A percentile compares a stretch with the other conserved stretches of the same genome.
Evolutionary conservation across 2,329 filamentous ascomycete species (phyloP).

Genomic region (Trichophyton verrucosum): DNA sequence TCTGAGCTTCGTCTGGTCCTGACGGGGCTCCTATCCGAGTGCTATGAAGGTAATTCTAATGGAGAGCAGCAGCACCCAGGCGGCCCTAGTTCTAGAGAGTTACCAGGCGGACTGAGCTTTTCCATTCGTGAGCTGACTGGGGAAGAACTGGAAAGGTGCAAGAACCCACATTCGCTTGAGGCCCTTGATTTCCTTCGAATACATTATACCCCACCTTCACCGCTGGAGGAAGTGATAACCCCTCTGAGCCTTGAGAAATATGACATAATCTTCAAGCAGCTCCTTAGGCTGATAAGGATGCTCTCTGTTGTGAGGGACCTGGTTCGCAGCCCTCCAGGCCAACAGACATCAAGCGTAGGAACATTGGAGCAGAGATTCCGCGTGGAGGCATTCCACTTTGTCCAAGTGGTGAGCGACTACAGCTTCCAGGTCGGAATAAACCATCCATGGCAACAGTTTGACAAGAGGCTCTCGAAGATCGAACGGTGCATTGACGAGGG

Average conservation of each 20-base stretch:
- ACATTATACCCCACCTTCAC: slow-evolving; percentile 64
- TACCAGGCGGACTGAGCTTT: slow-evolving; percentile 67
- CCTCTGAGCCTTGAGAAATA: slow-evolving; percentile 61
- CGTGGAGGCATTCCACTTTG: slow-evolving; percentile 67
- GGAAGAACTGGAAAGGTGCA: slow-evolving; percentile 68
- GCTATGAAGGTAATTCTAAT: slow-evolving; percentile 38
- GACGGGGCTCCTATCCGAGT: slow-evolving; percentile 72
- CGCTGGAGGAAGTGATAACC: slow-evolving; percentile 63
- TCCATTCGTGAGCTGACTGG: slow-evolving; percentile 67
- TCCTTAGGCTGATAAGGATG: slow-evolving; percentile 68
- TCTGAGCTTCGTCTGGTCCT: slow-evolving; percentile 83
- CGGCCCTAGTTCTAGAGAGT: slow-evolving; percentile 22
- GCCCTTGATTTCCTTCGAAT: slow-evolving; percentile 88
- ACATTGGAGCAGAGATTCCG: slow-evolving; percentile 49
- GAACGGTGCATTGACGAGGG: slow-evolving; percentile 44
- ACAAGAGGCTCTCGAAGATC: slow-evolving; percentile 50
- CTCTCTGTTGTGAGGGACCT: slow-evolving; percentile 59
- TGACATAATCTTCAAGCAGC: slow-evolving; percentile 68
- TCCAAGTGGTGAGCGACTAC: slow-evolving; percentile 60
- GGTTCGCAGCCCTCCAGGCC: slow-evolving; percentile 39
- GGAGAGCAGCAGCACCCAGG: slow-evolving; percentile 8
- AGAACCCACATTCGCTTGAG: slow-evolving; percentile 69
- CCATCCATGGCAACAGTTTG: slow-evolving; percentile 60
- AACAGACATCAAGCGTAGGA: slow-evolving; percentile 20
- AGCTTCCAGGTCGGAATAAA: slow-evolving; percentile 68